Evolutionary conservation across 2,329 filamentous ascomycete genomes (phyloP).

Genomic region (Aspergillus fructus): DNA sequence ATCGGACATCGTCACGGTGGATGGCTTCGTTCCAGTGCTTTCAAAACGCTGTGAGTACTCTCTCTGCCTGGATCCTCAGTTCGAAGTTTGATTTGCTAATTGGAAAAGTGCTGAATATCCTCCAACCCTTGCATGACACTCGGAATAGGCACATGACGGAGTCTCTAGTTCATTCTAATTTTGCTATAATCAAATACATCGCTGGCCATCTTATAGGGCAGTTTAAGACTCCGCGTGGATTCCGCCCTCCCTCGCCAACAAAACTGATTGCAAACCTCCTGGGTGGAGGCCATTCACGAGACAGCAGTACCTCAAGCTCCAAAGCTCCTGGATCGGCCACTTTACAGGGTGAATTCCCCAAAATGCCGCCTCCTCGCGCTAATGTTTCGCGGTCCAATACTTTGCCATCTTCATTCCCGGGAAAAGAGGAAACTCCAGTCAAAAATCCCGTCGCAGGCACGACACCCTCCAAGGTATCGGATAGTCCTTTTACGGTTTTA

Average conservation of each 20-base stretch:
- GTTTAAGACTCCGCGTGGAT: conserved; percentile 60
- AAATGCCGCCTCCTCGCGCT: conserved; percentile 39
- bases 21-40: conserved; percentile 73
- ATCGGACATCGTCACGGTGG: conserved; percentile 69
- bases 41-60: conserved; percentile 66
- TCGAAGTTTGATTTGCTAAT: conserved; percentile 10
- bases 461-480: conserved; percentile 47
- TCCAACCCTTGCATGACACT: conserved; percentile 68
- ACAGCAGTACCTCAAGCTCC: conserved; percentile 26
- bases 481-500: conserved; percentile 69
- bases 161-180: conserved; percentile 73
- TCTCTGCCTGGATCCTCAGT: neutral
- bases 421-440: conserved; percentile 39
- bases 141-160: conserved; percentile 50
- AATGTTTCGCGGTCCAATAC: conserved; percentile 44
- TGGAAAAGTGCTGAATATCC: conserved; percentile 65
- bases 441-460: conserved; percentile 56
- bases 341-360: conserved; percentile 45
- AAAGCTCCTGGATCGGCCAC: conserved; percentile 38
- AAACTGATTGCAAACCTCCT: conserved; percentile 86
- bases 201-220: conserved; percentile 62
- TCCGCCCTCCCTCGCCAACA: conserved; percentile 79
- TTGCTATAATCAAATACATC: conserved; percentile 71
- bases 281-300: conserved; percentile 51
- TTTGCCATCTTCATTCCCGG: conserved; percentile 46